Percentiles rank a stretch among this genome's conserved stretches.
phyloP scores from a whole-genome alignment of 805 yeast genomes.

The Maudiozyma barnettii region DNA sequence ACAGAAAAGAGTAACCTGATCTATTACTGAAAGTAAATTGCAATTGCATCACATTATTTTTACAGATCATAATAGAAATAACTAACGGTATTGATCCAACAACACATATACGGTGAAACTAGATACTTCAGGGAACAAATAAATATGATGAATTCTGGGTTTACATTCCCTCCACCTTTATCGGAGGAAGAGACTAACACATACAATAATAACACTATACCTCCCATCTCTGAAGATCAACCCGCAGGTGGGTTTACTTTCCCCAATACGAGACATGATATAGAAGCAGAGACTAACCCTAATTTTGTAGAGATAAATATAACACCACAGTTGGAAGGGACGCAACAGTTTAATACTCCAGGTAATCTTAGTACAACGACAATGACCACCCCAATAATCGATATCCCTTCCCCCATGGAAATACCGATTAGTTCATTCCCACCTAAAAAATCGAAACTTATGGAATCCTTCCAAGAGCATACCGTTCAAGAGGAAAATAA shows the following conservation, averaged over 20 bases:
- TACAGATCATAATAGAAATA: too few relatives aligned
- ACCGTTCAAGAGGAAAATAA: neutral
- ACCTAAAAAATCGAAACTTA: neutral
- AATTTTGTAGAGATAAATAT: neutral
- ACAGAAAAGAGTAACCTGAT: too few relatives aligned
- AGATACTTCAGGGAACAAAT: neutral
- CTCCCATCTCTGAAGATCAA: neutral
- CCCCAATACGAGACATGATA: neutral
- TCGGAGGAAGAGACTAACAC: neutral
- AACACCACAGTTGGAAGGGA: conserved; percentile 1
- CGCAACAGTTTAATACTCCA: neutral
- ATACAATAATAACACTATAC: neutral
- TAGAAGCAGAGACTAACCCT: neutral
- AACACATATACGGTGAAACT: too few relatives aligned
- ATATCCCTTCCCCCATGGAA: conserved; percentile 14
- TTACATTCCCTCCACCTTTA: conserved; percentile 21
- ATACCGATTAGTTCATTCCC: conserved; percentile 2
- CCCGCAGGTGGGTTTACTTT: conserved; percentile 1
- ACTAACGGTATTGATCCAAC: too few relatives aligned
- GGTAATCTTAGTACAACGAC: conserved; percentile 1
- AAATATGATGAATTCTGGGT: conserved; percentile 19
- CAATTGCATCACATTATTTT: too few relatives aligned
- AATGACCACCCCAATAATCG: conserved; percentile 9
- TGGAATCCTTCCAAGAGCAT: neutral
- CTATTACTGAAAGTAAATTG: too few relatives aligned